Percentiles rank a stretch among this genome's conserved stretches.
These are phyloP conservation scores for Trichoderma reesei DNA, from an alignment of 495 filamentous ascomycete species.

Conservation along the genomic window DNA sequence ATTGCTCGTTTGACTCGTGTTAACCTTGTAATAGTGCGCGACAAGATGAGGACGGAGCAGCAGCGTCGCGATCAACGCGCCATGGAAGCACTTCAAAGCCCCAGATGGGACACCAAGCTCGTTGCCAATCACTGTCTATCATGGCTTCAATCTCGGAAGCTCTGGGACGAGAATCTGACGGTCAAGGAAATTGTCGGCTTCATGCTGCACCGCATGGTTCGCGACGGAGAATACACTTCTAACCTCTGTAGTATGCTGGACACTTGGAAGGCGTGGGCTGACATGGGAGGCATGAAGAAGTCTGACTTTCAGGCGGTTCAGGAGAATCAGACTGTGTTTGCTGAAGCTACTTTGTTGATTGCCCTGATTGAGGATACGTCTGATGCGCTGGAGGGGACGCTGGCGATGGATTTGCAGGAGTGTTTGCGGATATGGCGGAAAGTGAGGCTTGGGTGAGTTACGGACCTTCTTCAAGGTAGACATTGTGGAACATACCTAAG, in stretches of 20 bases:
- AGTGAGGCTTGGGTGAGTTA: conserved; percentile 41
- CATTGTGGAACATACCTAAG: neutral
- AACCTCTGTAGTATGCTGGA: conserved; percentile 42
- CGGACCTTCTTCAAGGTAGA: neutral
- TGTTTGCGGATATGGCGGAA: conserved; percentile 49
- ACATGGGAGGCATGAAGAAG: conserved; percentile 48
- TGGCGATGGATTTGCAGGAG: conserved; percentile 52
- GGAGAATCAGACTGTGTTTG: conserved; percentile 37
- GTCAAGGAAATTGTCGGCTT: conserved; percentile 37
- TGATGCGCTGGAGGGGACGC: conserved; percentile 36
- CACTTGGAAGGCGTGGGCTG: conserved; percentile 47
- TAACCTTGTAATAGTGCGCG: conserved; percentile 22
- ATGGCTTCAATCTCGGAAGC: conserved; percentile 32
- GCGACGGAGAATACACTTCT: conserved; percentile 35
- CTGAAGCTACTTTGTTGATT: conserved; percentile 42
- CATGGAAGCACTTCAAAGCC: conserved; percentile 47
- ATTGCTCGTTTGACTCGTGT: too few species aligned
- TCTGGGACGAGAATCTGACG: conserved; percentile 17
- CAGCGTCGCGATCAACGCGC: conserved; percentile 35
- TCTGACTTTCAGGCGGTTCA: conserved; percentile 37
- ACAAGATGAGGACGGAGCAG: conserved; percentile 22
- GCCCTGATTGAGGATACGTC: conserved; percentile 40
- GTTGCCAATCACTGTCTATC: conserved; percentile 40
- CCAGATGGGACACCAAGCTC: conserved; percentile 41
- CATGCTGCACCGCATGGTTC: conserved; percentile 45